Evolutionary conservation across 352 stramenopile species (phyloP).

Genomic region (Pilasporangium apinafurcum): DNA sequence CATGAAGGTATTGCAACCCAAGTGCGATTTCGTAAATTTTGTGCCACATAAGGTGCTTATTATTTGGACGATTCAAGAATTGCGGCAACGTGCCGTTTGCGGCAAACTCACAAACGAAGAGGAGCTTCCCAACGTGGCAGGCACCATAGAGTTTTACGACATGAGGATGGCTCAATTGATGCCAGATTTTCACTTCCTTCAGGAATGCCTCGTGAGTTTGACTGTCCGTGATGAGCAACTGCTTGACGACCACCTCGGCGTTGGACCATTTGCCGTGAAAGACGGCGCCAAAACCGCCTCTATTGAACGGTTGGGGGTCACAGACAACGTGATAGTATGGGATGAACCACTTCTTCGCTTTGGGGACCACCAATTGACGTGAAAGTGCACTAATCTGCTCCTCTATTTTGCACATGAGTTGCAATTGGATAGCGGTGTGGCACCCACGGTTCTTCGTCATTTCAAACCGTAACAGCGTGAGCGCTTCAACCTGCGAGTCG

Average conservation of each 20-base stretch:
- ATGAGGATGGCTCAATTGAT: neutral
- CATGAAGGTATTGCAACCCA: neutral
- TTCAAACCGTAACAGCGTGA: constrained; percentile 1
- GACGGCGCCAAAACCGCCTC: neutral
- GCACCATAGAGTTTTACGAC: constrained; percentile 2
- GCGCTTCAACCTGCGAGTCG: neutral
- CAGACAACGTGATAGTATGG: constrained; percentile 1
- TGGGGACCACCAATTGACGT: neutral
- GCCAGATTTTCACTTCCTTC: neutral
- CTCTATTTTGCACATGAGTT: no score
- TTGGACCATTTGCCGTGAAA: neutral
- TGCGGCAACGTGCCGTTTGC: neutral
- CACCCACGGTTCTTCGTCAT: neutral
- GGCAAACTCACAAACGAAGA: constrained; percentile 4
- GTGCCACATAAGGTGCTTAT: neutral
- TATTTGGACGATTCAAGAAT: neutral
- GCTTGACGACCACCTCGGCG: neutral
- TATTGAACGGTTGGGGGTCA: neutral
- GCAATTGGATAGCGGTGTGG: no score
- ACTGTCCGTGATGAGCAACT: neutral
- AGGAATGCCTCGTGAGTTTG: neutral
- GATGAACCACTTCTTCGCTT: constrained; percentile 1
- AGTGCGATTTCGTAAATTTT: neutral
- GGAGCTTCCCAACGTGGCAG: neutral
- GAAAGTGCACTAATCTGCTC: neutral